phyloP scores from a whole-genome alignment of 352 stramenopile species.

The Halophytophthora polymorphica region DNA sequence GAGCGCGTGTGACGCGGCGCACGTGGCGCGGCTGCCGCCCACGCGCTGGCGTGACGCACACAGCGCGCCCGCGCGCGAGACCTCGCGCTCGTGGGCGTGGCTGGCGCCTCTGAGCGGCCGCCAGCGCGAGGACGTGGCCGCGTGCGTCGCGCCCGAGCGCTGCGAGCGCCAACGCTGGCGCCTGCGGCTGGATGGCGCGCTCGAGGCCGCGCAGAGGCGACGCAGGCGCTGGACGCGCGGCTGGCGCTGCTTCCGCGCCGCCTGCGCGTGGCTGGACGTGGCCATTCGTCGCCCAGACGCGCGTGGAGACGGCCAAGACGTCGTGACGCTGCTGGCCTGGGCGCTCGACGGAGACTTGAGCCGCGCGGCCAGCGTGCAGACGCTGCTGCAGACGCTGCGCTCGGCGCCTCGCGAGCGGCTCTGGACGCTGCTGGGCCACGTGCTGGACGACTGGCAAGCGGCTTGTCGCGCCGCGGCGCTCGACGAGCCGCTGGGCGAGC shows the following conservation, averaged over 20 bases:
- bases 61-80: neutral
- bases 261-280: constrained; percentile 59
- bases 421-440: constrained; percentile 18
- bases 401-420: constrained; percentile 2
- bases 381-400: constrained; percentile 33
- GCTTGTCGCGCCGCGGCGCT: constrained; percentile 14
- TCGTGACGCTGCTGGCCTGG: constrained; percentile 38
- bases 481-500: constrained; percentile 13
- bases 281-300: constrained; percentile 9
- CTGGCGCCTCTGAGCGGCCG: constrained; percentile 32
- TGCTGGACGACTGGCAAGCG: constrained; percentile 51
- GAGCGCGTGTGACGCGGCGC: constrained; percentile 10
- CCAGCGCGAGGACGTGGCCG: constrained; percentile 25
- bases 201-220: constrained; percentile 21
- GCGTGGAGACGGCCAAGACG: constrained; percentile 12
- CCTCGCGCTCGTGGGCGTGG: constrained; percentile 15
- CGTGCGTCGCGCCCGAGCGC: constrained; percentile 8
- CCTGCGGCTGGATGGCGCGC: constrained; percentile 35
- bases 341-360: constrained; percentile 61
- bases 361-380: constrained; percentile 25
- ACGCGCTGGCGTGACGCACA: constrained; percentile 7
- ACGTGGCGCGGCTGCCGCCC: constrained; percentile 14
- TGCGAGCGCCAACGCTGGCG: neutral
- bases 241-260: constrained; percentile 65
- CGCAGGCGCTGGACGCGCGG: constrained; percentile 46